These are phyloP conservation scores for Thymus mandschuricus DNA, from an alignment of 257 asterid genomes.

Conservation along the genomic window DNA sequence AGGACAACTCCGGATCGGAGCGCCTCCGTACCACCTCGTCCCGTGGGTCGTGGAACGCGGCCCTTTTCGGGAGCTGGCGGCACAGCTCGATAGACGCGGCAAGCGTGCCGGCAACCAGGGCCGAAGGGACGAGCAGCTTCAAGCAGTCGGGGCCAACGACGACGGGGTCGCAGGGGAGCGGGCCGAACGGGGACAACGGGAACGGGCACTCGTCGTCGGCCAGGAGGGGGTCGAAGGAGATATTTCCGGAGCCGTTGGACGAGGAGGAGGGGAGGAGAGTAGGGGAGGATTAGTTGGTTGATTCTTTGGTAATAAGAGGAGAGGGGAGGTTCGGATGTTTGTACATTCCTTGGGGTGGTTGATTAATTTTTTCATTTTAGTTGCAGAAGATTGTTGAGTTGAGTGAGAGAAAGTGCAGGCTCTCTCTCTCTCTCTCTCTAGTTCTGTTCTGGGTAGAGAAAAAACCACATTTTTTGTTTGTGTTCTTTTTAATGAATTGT, in stretches of 20 bases:
- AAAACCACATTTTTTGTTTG: too few species aligned
- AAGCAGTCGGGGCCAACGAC: conserved; percentile 54
- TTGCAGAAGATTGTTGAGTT: too few species aligned
- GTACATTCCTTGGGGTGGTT: too few species aligned
- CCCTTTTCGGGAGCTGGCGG: conserved; percentile 91
- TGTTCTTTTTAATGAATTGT: too few species aligned
- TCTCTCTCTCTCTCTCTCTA: too few species aligned
- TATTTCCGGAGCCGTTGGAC: conserved; percentile 77
- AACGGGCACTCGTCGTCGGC: conserved; percentile 52
- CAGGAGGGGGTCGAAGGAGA: conserved; percentile 75
- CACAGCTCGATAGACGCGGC: conserved; percentile 77
- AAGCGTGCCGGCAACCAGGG: conserved; percentile 39
- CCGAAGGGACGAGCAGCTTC: conserved; percentile 63
- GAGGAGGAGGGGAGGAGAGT: conserved; percentile 48
- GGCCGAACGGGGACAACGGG: conserved; percentile 53
- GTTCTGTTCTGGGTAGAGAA: too few species aligned
- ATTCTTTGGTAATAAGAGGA: conserved; percentile 44
- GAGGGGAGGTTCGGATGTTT: too few species aligned
- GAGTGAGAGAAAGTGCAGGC: too few species aligned
- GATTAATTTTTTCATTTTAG: too few species aligned
- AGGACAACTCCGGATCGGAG: conserved; percentile 74
- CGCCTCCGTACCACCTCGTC: conserved; percentile 79
- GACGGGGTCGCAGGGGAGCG: conserved; percentile 80
- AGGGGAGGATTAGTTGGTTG: conserved; percentile 36
- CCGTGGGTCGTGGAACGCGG: conserved; percentile 90